These are phyloP conservation scores for Lachnellula subtilissima DNA, from an alignment of 2,329 filamentous ascomycete genomes.

Conservation along the genomic window DNA sequence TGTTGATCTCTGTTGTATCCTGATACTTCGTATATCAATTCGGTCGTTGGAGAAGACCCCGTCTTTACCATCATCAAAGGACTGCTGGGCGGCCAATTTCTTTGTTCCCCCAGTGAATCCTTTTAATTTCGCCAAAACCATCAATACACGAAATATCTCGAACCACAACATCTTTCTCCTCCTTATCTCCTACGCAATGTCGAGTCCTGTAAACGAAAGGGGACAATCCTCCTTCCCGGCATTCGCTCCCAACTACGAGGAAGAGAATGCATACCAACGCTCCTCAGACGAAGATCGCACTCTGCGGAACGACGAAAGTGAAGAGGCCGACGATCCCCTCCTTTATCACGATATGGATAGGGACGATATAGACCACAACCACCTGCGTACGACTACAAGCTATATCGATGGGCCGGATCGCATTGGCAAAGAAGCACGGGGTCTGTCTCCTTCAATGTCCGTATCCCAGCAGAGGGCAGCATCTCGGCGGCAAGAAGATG, in stretches of 20 bases:
- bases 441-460: constrained; percentile 35
- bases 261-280: constrained; percentile 12
- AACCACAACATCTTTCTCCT: neutral
- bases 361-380: constrained; percentile 34
- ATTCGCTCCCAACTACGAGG: constrained; percentile 18
- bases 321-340: no score
- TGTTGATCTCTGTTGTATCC: neutral
- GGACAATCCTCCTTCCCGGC: constrained; percentile 31
- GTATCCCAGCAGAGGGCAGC: constrained; percentile 55
- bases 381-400: constrained; percentile 45
- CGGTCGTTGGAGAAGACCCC: neutral
- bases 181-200: constrained; percentile 16
- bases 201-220: constrained; percentile 27
- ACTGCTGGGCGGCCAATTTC: constrained; percentile 6
- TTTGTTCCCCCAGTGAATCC: neutral
- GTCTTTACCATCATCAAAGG: neutral
- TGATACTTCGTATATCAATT: neutral
- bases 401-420: constrained; percentile 31
- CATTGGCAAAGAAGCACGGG: constrained; percentile 17
- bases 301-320: constrained; percentile 8
- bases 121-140: neutral
- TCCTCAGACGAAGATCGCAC: constrained; percentile 33
- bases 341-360: constrained; percentile 12
- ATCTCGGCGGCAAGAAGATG: constrained; percentile 58
- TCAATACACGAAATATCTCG: neutral